phyloP scores from a whole-genome alignment of 495 filamentous ascomycete species.

The Podospora pseudopauciseta region DNA sequence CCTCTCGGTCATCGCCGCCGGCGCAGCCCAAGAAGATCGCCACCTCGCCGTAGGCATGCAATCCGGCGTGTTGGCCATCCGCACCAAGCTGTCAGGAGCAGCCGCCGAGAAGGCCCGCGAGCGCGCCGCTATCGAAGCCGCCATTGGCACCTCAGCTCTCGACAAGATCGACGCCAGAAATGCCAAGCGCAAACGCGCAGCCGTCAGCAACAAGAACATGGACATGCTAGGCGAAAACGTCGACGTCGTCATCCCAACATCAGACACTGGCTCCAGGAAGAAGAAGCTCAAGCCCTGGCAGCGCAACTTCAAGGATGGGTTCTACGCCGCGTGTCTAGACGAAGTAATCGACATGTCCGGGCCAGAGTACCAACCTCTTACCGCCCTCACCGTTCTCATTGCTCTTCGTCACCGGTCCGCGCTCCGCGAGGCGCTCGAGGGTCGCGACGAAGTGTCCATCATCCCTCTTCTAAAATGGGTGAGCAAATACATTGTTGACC shows the following conservation, averaged over 20 bases:
- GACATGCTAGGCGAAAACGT: conserved; percentile 82
- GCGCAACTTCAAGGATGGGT: conserved; percentile 68
- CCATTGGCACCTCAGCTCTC: conserved; percentile 65
- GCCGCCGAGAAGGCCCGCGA: conserved; percentile 75
- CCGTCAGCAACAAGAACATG: conserved; percentile 69
- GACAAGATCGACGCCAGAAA: conserved; percentile 63
- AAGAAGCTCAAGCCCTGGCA: conserved; percentile 79
- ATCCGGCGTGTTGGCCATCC: conserved; percentile 81
- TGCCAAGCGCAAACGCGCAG: conserved; percentile 63
- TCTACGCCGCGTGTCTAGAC: conserved; percentile 75
- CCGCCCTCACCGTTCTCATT: conserved; percentile 69
- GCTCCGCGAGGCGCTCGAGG: conserved; percentile 71
- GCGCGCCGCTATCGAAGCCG: conserved; percentile 79
- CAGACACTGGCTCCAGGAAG: conserved; percentile 21
- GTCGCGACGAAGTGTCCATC: conserved; percentile 77
- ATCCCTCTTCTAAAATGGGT: conserved; percentile 83
- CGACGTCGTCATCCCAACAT: conserved; percentile 69
- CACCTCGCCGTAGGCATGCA: conserved; percentile 94
- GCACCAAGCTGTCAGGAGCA: conserved; percentile 78
- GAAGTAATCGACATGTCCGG: conserved; percentile 55
- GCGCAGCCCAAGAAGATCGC: conserved; percentile 69
- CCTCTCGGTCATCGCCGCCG: conserved; percentile 66
- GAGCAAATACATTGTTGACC: conserved; percentile 69
- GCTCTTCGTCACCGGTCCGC: conserved; percentile 86
- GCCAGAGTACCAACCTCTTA: conserved; percentile 53